Evolutionary conservation across 2,329 filamentous ascomycete genomes (phyloP).

Genomic region (Aspergillus ruber): DNA sequence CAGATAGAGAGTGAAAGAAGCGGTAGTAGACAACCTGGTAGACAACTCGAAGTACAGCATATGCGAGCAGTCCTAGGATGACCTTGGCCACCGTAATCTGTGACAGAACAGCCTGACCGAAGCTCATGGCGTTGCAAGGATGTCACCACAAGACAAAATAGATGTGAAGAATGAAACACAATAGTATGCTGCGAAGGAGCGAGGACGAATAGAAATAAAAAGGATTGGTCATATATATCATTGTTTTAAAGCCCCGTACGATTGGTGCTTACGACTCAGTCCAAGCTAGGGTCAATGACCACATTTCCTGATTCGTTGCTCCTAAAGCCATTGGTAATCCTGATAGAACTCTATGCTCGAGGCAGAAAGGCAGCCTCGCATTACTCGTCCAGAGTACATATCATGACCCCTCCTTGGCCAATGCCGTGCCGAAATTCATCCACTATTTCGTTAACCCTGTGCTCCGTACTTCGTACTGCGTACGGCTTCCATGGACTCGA

Average conservation of each 20-base stretch:
- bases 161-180: not conserved
- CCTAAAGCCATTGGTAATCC: too few species aligned
- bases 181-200: not conserved
- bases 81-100: slow-evolving; percentile 22
- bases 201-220: not conserved
- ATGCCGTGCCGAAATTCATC: too few species aligned
- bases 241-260: not conserved
- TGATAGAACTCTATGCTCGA: too few species aligned
- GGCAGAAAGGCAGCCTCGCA: too few species aligned
- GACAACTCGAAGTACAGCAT: slow-evolving; percentile 17
- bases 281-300: not conserved
- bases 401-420: too few species aligned
- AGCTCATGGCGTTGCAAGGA: slow-evolving; percentile 15
- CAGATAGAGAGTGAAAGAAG: slow-evolving; percentile 48
- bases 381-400: too few species aligned
- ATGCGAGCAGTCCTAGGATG: slow-evolving; percentile 16
- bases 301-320: too few species aligned
- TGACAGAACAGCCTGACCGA: slow-evolving; percentile 18
- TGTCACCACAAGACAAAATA: not conserved
- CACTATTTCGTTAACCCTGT: too few species aligned
- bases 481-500: not conserved
- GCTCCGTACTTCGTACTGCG: too few species aligned
- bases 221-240: not conserved
- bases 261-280: not conserved
- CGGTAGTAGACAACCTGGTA: slow-evolving; percentile 37